Base-by-base conservation (phyloP, 176 grass and related monocot species). In the Hsuehochloa calcarea region DNA sequence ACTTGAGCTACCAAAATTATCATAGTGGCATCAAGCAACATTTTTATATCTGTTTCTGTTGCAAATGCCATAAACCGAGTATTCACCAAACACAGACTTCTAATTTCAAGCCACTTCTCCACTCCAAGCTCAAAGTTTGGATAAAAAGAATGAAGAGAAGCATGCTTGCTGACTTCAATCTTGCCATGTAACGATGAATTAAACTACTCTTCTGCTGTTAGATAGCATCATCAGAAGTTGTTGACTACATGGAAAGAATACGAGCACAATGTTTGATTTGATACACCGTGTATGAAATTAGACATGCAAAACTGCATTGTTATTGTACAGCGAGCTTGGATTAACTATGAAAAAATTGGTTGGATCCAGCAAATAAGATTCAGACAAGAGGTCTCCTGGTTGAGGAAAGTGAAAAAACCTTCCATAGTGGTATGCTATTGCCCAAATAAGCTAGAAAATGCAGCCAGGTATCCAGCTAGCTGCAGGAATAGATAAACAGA, bases 401-500 rank as follows among this genome's bases (percentile, higher is more conserved):
- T 70, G 56, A 79, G 13, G 31, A 62, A 68, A 26, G 31, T 74
- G 40, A 68, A 82, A 87, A 25, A 45, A 46, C 3, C 25, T 78
- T 78, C 16, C 27, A 67, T 37, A 59, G 40, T 27, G 50, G 67
- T 79, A 65, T 47, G 45, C 25, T 84, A 87, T 84, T 74, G 80
- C 7, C 40, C 84, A 77, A 99, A 92, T 63, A 91, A 82, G 59
- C 88, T 82, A 74, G 47, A 75, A 74, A 94, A 72, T 74, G 86
- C 74, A 37, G 12, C 88, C 75, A 88, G 78, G 59, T 99, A 99
- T 82, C 91, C 91, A 92, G 83, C 89, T 45, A 98, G 62, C 96
- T 97, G 90, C 85, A 97, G 84, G 67, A 75, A 87, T 44, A 49
- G 38, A 85, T 29, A 84, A 76, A 76, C 12, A 70, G 58, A 45